A percentile compares a stretch with the other conserved stretches of the same genome.
These are phyloP conservation scores for Alternaria sp. DNA, from an alignment of 2,329 filamentous ascomycete species.

Conservation along the genomic window DNA sequence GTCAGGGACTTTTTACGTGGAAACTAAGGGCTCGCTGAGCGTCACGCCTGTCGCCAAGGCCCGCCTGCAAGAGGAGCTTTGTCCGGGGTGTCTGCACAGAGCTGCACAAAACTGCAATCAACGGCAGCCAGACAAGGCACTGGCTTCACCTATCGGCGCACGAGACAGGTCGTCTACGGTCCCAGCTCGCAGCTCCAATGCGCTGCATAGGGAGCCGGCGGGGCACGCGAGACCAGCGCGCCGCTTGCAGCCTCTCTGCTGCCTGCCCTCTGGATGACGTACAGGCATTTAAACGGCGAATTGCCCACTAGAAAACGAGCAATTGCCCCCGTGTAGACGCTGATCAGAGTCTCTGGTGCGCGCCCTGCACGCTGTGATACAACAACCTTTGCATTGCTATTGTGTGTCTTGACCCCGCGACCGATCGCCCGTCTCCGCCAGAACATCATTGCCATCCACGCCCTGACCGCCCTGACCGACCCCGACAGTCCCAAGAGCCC, in stretches of 20 bases:
- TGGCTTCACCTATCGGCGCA: background rate
- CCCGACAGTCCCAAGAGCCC: conserved; percentile 2
- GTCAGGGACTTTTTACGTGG: conserved; percentile 45
- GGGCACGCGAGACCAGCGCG: conserved; percentile 30
- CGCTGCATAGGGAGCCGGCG: conserved; percentile 17
- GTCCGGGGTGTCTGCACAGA: conserved; percentile 20
- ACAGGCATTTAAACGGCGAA: conserved; percentile 19
- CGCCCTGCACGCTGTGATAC: conserved; percentile 23
- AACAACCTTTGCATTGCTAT: conserved; percentile 15
- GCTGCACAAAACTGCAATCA: conserved; percentile 11
- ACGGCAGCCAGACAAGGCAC: conserved; percentile 8
- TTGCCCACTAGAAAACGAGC: conserved; percentile 43
- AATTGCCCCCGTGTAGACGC: conserved; percentile 40
- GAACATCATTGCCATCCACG: background rate
- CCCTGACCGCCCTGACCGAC: conserved; percentile 5
- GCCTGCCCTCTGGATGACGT: conserved; percentile 21
- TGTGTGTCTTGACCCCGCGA: conserved; percentile 19
- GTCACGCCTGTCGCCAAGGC: conserved; percentile 29
- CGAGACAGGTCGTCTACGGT: background rate
- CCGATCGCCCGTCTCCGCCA: conserved; percentile 29
- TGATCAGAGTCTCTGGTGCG: conserved; percentile 31
- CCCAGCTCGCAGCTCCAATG: conserved; percentile 7
- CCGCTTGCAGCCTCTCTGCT: conserved; percentile 26
- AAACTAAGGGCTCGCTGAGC: conserved; percentile 30
- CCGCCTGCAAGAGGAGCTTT: conserved; percentile 26